Conservation (phyloP, 305 asterid species). For the Solanum chacoense region DNA sequence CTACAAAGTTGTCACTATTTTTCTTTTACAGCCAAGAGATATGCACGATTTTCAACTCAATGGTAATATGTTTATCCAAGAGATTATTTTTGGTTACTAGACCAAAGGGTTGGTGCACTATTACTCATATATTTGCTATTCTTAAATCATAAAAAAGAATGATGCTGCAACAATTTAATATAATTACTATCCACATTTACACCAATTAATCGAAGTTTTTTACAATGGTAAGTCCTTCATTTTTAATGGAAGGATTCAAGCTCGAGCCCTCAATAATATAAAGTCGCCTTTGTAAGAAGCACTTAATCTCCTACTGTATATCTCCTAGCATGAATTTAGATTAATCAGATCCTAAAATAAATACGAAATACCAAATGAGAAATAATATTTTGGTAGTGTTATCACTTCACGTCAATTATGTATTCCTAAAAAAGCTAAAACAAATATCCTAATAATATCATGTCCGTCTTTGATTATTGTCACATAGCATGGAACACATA, state of each 20-base stretch:
- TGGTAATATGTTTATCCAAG: neutral
- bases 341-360: accelerated
- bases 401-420: neutral
- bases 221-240: neutral
- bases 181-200: neutral
- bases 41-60: neutral
- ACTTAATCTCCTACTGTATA: accelerated
- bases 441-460: neutral
- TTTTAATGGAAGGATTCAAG: neutral
- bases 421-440: neutral
- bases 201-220: neutral
- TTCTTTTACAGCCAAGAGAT: neutral
- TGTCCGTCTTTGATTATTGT: neutral
- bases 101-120: neutral
- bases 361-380: accelerated
- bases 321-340: accelerated
- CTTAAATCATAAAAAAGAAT: neutral
- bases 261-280: neutral
- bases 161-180: neutral
- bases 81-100: neutral
- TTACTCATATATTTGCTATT: neutral
- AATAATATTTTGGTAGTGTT: neutral
- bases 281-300: neutral
- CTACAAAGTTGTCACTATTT: neutral
- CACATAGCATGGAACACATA: neutral